Conservation (phyloP, 179 eudicot genomes). For the Beta corolliflora region DNA sequence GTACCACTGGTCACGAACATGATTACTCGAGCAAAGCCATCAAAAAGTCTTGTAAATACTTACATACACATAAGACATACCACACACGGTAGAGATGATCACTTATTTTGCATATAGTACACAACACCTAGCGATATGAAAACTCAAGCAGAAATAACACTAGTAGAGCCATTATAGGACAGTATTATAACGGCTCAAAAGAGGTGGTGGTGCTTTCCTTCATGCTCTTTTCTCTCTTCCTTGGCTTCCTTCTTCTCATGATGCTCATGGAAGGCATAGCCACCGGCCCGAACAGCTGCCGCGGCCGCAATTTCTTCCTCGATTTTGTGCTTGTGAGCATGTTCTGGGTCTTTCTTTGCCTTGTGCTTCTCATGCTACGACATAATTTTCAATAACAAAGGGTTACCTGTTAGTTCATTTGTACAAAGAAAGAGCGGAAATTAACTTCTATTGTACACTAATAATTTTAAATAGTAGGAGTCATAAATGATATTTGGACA, state of each 20-base stretch:
- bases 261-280: slow-evolving; percentile 40
- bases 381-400: too few species aligned
- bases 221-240: slow-evolving; percentile 32
- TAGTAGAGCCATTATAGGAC: background rate
- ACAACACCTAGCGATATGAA: background rate
- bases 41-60: background rate
- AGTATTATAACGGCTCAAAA: background rate
- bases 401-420: background rate
- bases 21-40: too few species aligned
- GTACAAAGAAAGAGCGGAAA: too few species aligned
- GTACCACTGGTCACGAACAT: too few species aligned
- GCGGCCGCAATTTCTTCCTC: slow-evolving; percentile 35
- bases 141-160: background rate
- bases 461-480: too few species aligned
- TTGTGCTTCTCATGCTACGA: slow-evolving; percentile 42
- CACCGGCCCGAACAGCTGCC: slow-evolving; percentile 29
- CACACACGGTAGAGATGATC: background rate
- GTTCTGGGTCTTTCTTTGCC: slow-evolving; percentile 37
- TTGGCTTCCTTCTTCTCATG: slow-evolving; percentile 41
- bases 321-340: slow-evolving; percentile 37
- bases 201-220: slow-evolving; percentile 31
- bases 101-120: background rate
- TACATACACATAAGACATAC: background rate
- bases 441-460: too few species aligned
- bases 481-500: too few species aligned